Evolutionary conservation across 1,284 basidiomycete genomes (phyloP).

Genomic region (Fomitiporia mediterranea): DNA sequence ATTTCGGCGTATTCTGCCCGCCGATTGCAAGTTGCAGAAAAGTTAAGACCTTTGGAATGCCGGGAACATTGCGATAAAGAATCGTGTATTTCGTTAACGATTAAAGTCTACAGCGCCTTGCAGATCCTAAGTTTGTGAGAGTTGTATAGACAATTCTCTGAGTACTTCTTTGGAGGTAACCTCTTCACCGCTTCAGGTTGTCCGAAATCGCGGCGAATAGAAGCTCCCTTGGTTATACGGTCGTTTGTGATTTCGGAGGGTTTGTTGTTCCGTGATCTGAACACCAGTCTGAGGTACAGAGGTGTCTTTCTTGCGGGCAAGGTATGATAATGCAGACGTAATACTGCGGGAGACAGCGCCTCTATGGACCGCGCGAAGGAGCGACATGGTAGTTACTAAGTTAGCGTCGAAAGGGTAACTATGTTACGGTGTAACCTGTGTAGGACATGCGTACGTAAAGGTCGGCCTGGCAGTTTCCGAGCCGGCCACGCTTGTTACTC

Average conservation of each 20-base stretch:
- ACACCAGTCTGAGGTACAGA: constrained; percentile 11
- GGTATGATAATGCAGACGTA: neutral
- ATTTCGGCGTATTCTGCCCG: too few species aligned
- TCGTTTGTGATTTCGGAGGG: constrained; percentile 35
- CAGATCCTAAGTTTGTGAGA: constrained; percentile 86
- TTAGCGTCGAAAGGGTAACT: too few species aligned
- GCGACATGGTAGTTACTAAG: constrained; percentile 18
- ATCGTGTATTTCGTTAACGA: too few species aligned
- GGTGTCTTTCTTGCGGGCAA: constrained; percentile 2
- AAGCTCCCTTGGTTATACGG: constrained; percentile 44
- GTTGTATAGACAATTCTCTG: constrained; percentile 90
- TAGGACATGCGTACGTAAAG: too few species aligned
- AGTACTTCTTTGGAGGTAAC: constrained; percentile 88
- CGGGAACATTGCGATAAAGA: too few species aligned
- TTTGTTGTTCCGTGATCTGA: constrained; percentile 25
- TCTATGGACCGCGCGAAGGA: constrained; percentile 11
- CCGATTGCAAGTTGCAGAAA: too few species aligned
- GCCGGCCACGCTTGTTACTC: too few species aligned
- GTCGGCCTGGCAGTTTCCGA: too few species aligned
- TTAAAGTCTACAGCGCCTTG: too few species aligned
- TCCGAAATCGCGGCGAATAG: constrained; percentile 80
- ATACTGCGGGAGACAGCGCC: neutral
- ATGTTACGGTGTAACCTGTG: too few species aligned
- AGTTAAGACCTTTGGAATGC: too few species aligned
- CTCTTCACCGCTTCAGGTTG: constrained; percentile 65